Base-by-base conservation (phyloP, 495 filamentous ascomycete genomes). In the Penicillium tannophilum region DNA sequence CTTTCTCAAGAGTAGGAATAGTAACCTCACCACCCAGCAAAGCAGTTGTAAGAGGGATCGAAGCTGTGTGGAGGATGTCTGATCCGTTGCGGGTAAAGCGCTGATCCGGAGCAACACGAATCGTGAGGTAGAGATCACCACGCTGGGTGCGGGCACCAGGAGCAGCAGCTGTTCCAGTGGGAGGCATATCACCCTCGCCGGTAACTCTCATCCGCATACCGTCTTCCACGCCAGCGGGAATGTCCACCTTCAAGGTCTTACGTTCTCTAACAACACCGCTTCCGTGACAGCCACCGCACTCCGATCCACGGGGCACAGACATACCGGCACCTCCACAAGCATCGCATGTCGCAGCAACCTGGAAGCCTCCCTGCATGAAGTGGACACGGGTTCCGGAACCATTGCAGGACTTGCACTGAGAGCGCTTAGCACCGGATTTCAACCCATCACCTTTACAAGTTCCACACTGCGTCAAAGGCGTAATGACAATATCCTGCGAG, bases 141-240 rank as follows among this genome's bases (percentile, higher is more conserved):
- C 82, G 85, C 56, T 82, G 74, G 20, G 84, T 85, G 53, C 80
- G 77, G 31, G 83, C 73, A 43, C 84, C 84, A 30, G 85, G 72
- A 16, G 83, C 79, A 7, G 82, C 74, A 8, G 84, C 70, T 8
- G 82, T 79, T 55, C 90, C 89, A 20, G 87, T 90, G 26, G 87
- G 80, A 11, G 94, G 89, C 14, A 90, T 86, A 70, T 98, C 92
- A 54, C 94, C 94, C 69, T 96, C 92, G 6, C 87, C 88, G 44
- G 79, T 77, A 17, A 98, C 80, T 48, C 90, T 82, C 64, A 98
- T 71, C 45, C 89, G 83, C 93, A 97, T 97, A 41, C 94, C 92
- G 76, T 98, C 93, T 63, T 97, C 94, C 35, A 98, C 88, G 61
- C 94, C 94, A 14, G 88, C 90, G 16, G 94, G 94, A 50, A 98